Evolutionary conservation across 169 alveolate species (phyloP).

Genomic region (Plasmodium gaboni): DNA sequence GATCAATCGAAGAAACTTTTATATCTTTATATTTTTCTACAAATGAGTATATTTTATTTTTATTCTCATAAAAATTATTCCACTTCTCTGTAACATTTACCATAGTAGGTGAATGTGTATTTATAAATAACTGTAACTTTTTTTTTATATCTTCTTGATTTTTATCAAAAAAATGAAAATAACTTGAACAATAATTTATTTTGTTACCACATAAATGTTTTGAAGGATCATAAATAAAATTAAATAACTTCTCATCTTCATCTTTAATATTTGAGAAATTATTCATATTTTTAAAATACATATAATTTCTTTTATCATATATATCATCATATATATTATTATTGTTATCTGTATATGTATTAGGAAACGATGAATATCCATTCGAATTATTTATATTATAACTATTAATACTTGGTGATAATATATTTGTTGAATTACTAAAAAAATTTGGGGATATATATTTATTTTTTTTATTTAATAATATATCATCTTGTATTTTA

Average conservation of each 20-base stretch:
- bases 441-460: no score
- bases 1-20: constrained; percentile 15
- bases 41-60: constrained; percentile 32
- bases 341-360: no score
- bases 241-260: constrained; percentile 36
- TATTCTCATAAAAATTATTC: constrained; percentile 59
- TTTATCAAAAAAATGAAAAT: constrained; percentile 49
- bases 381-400: no score
- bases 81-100: constrained; percentile 41
- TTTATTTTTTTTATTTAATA: no score
- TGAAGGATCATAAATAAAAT: constrained; percentile 54
- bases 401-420: no score
- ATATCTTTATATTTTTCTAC: constrained; percentile 46
- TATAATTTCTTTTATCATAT: no score
- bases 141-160: constrained; percentile 46
- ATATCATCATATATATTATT: no score
- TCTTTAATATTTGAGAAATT: neutral
- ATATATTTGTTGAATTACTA: no score
- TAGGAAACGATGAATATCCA: no score
- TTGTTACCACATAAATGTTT: constrained; percentile 51
- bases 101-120: constrained; percentile 73
- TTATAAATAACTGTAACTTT: constrained; percentile 52
- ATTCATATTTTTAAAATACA: no score
- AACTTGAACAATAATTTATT: constrained; percentile 10
- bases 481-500: no score